Evolutionary conservation across 2,329 filamentous ascomycete genomes (phyloP), one percentile per base, ranked within the genome.

Genomic region (Knoxdaviesia proteae): DNA sequence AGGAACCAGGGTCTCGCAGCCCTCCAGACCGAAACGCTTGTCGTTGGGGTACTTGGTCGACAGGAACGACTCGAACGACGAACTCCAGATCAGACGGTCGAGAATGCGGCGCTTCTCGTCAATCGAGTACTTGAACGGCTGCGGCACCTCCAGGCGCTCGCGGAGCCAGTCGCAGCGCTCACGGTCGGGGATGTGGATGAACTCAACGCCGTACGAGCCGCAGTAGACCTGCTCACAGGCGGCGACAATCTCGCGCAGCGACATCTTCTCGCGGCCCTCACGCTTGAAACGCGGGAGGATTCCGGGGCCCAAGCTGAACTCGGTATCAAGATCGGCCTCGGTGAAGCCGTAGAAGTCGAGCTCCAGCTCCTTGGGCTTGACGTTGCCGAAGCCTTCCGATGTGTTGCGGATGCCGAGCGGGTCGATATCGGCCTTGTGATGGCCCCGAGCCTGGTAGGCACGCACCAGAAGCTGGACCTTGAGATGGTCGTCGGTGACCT

Each of bases 31-130:
- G 62, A 98, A 98, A 57, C 90, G 84, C 74, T 98, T 98, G 67
- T 98, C 90, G 63, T 98, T 98, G 60, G 90, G 90, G 64, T 94
- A 96, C 64, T 98, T 98, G 46, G 86, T 94, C 45, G 90, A 79
- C 51, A 93, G 68, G 72, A 98, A 98, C 47, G 77, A 67, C 67
- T 98, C 90, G 60, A 98, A 98, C 63, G 84, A 94, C 49, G 87
- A 93, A 59, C 84, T 88, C 90, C 90, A 98, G 61, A 98, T 98
- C 50, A 98, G 70, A 56, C 90, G 84, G 64, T 98, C 90, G 51
- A 98, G 73, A 52, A 98, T 94, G 51, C 90, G 78, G 56, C 90
- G 83, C 75, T 98, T 98, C 71, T 98, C 90, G 55, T 96, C 90
- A 46, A 94, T 80, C 1, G 84, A 92, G 68, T 94, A 96, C 62